Percentiles rank a stretch among this genome's conserved stretches.
Conservation (phyloP, 495 filamentous ascomycete species). For the Aspergillus panamensis region DNA sequence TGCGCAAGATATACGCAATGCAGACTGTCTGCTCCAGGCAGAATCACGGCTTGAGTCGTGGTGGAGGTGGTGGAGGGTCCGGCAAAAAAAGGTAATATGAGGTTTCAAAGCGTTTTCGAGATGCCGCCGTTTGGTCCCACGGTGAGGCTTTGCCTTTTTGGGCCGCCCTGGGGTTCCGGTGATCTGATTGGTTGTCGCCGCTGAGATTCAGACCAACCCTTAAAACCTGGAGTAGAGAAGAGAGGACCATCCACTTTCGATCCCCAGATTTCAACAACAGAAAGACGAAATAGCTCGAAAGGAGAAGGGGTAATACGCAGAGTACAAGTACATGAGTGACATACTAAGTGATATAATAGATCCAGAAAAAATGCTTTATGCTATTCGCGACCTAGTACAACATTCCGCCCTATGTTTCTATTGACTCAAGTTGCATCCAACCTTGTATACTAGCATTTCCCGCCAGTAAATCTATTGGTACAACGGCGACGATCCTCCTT, state of each 20-base stretch:
- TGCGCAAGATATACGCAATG: conserved; percentile 13
- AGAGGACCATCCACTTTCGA: background rate
- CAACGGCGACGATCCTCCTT: too few species aligned
- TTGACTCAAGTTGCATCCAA: too few species aligned
- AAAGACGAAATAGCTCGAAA: too few species aligned
- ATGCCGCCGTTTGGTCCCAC: conserved; percentile 27
- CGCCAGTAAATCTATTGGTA: too few species aligned
- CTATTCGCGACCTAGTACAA: too few species aligned
- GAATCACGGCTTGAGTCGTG: conserved; percentile 23
- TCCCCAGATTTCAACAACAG: too few species aligned
- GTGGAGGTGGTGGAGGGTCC: conserved; percentile 5
- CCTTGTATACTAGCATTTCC: too few species aligned
- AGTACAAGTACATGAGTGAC: too few species aligned
- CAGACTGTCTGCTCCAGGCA: conserved; percentile 46
- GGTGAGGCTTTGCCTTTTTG: conserved; percentile 41
- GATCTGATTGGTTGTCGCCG: conserved; percentile 18
- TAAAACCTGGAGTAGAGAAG: conserved; percentile 7
- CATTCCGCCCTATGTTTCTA: too few species aligned
- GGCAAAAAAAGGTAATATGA: conserved; percentile 26
- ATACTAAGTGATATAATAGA: too few species aligned
- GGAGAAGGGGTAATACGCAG: too few species aligned
- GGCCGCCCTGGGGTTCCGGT: conserved; percentile 24
- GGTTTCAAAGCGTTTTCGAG: conserved; percentile 39
- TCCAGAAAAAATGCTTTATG: too few species aligned
- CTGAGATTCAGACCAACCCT: conserved; percentile 6